Evolutionary conservation across 495 filamentous ascomycete species (phyloP).

Genomic region (Daldinia caldariorum): DNA sequence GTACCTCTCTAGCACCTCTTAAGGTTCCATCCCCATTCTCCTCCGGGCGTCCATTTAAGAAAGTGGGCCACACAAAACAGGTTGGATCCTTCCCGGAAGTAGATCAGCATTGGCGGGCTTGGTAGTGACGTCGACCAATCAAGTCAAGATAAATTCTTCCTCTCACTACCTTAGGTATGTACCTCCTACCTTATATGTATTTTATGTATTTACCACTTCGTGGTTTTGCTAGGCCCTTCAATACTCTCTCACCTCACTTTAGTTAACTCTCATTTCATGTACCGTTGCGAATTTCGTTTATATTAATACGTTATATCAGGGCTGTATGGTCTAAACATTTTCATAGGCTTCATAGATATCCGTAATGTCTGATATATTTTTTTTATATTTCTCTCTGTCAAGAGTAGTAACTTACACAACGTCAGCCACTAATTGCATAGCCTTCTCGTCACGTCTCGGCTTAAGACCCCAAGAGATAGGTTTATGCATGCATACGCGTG

Average conservation of each 20-base stretch:
- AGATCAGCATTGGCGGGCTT: neutral
- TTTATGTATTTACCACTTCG: neutral
- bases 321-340: too few species aligned
- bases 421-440: conserved; percentile 23
- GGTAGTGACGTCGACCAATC: conserved; percentile 6
- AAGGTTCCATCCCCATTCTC: conserved; percentile 1
- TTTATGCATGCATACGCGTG: neutral
- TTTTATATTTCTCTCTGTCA: neutral
- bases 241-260: too few species aligned
- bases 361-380: neutral
- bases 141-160: neutral
- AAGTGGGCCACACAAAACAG: conserved; percentile 16
- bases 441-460: neutral
- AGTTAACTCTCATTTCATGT: too few species aligned
- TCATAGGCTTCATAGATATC: neutral
- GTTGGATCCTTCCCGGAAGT: neutral
- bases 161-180: too few species aligned
- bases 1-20: neutral
- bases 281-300: too few species aligned
- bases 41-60: conserved; percentile 23
- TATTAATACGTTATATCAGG: too few species aligned
- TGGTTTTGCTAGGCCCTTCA: neutral
- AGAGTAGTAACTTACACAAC: conserved; percentile 16
- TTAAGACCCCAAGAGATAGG: neutral
- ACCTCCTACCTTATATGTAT: too few species aligned